Evolutionary conservation across 148 eudicot genomes (phyloP), one percentile per base, ranked within the genome.

Genomic region (Rhododendron ferrugineum): DNA sequence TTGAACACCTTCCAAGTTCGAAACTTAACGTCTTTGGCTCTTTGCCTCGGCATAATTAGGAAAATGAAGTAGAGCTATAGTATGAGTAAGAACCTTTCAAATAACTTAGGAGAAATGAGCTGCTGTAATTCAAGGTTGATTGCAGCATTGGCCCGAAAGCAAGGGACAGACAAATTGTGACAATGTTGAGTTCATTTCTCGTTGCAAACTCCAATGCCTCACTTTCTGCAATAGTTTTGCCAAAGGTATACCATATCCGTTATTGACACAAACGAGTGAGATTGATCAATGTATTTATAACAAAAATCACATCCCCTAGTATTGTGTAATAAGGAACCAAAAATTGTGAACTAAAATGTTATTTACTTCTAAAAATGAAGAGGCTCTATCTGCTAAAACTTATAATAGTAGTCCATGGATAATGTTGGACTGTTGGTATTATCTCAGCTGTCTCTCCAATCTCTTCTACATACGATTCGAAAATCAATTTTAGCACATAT

Each of bases 151-250:
- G 80, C 44, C 84, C 54, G 37, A 85, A 34, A 66, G 52, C 20
- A 49, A 70, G 11, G 26, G 84, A 85, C 30, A 80, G 87, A 70
- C 87, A 80, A 50, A 80, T 49, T 85, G 84, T 80, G 3, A 80
- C 79, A 70, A 80, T 16, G 77, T 85, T 80, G 79, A 85, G 82
- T 64, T 52, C 62, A 78, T 70, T 80, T 68, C 49, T 80, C 60
- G 36, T 80, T 30, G 79, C 87, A 85, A 68, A 80, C 70, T 85
- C 87, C 68, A 85, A 15, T 6, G 87, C 79, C 79, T 85, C 84
- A 40, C 60, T 52, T 52, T 85, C 84, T 47, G 72, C 66, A 42
- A 70, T 20, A 64, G 79, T 70, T 68, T 85, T 85, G 26, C 68
- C 84, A 13, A 85, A 16, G 70, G 11, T 14, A 80, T 85, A 85